Percentiles rank a stretch among this genome's conserved stretches.
phyloP scores from a whole-genome alignment of 192 early-diverging fungal species.

The Chytriomyces confervae region DNA sequence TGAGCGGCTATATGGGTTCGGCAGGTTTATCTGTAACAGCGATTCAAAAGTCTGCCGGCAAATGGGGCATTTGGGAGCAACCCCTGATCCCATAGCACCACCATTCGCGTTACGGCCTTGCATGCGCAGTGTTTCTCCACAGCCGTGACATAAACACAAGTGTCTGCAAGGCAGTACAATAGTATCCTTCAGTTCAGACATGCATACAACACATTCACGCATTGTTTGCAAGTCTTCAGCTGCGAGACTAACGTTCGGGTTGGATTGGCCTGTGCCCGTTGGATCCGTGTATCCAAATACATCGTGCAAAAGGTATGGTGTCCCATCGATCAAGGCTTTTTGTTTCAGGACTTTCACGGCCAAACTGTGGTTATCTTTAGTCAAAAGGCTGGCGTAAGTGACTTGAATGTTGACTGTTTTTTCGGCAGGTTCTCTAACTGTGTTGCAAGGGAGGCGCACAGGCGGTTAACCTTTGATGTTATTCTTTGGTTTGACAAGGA shows the following conservation, averaged over 20 bases:
- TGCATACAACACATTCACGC: constrained; percentile 78
- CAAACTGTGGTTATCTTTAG: constrained; percentile 5
- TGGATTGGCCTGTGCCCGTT: constrained; percentile 23
- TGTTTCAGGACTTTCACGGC: constrained; percentile 34
- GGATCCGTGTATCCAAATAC: constrained; percentile 62
- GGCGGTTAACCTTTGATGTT: too few relatives aligned
- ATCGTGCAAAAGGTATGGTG: constrained; percentile 56
- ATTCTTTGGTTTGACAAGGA: too few relatives aligned
- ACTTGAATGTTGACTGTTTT: constrained; percentile 24
- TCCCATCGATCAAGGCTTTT: constrained; percentile 48
- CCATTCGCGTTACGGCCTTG: constrained; percentile 32
- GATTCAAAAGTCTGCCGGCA: constrained; percentile 43
- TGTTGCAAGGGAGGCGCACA: too few relatives aligned
- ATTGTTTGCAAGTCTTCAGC: constrained; percentile 40
- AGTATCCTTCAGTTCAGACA: constrained; percentile 74
- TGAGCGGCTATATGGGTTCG: neutral
- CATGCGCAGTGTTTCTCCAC: constrained; percentile 68
- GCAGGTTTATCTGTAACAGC: constrained; percentile 28
- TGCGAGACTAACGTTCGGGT: constrained; percentile 13
- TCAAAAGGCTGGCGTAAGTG: constrained; percentile 29
- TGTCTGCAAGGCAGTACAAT: constrained; percentile 82
- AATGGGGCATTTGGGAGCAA: constrained; percentile 51
- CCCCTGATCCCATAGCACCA: constrained; percentile 1
- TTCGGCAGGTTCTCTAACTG: constrained; percentile 10
- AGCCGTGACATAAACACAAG: constrained; percentile 76